Evolutionary conservation across 768 basidiomycete species (phyloP).

Genomic region (Boletus fagicola): DNA sequence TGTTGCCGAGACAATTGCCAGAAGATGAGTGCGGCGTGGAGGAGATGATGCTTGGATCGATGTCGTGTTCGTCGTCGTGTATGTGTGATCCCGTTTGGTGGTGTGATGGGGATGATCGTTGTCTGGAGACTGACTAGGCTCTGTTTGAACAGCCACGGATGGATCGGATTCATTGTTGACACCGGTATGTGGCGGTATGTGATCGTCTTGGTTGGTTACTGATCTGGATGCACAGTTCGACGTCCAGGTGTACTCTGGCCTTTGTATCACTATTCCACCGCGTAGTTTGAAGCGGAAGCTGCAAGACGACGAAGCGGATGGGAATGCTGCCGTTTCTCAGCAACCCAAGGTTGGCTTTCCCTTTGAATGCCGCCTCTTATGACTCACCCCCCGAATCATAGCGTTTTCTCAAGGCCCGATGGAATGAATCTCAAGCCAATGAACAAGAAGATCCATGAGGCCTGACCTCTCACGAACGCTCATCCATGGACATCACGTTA

Average conservation of each 20-base stretch:
- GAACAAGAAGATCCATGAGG: background rate
- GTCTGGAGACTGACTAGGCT: background rate
- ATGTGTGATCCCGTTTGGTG: background rate
- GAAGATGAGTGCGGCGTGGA: constrained; percentile 23
- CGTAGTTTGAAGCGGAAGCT: constrained; percentile 25
- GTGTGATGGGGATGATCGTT: background rate
- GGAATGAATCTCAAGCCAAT: constrained; percentile 13
- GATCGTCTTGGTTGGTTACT: background rate
- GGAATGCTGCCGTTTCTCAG: background rate
- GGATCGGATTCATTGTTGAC: constrained; percentile 7
- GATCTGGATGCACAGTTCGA: constrained; percentile 7
- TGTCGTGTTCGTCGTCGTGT: constrained; percentile 14
- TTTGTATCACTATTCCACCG: constrained; percentile 27
- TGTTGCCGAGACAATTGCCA: constrained; percentile 25
- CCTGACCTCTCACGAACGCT: background rate
- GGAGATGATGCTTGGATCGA: constrained; percentile 10
- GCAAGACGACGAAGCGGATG: constrained; percentile 16
- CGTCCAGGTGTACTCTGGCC: constrained; percentile 12
- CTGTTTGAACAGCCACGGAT: constrained; percentile 10
- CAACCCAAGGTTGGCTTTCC: constrained; percentile 22
- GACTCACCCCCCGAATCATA: constrained; percentile 6
- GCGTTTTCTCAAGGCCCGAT: constrained; percentile 18
- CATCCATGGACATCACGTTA: constrained; percentile 1
- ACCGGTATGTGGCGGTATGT: constrained; percentile 18
- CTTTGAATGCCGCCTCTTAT: no score